Evolutionary conservation across 805 yeast genomes (phyloP), one percentile per base, ranked within the genome.

Genomic region (Aciculoconidium aculeatum): DNA sequence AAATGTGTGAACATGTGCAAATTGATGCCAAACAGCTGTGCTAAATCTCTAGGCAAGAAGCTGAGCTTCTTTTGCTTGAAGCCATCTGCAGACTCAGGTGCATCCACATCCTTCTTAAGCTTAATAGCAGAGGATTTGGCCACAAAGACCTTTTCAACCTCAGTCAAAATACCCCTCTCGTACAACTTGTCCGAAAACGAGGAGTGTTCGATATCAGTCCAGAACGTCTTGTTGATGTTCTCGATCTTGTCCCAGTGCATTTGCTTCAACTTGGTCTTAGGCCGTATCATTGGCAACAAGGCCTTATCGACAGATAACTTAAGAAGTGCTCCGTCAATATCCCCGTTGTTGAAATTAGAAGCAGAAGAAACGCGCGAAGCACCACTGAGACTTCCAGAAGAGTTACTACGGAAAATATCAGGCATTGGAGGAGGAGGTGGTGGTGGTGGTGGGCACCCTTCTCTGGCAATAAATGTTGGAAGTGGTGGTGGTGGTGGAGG

Each of bases 201-300:
- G 3, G 67, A 70, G 13, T 80, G 75, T 21, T 78, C 74, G 17
- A 75, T 67, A 15, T 72, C 70, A 11, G 76, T 71, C 97, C 98
- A 90, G 36, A 92, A 81, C 0, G 97, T 88, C 25, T 79, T 74
- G 30, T 79, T 82, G 12, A 92, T 80, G 35, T 77, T 70, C 18
- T 90, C 95, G 21, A 94, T 67, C 47, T 83, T 85, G 44, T 90
- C 96, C 97, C 97, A 94, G 53, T 92, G 99, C 65, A 92, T 70
- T 52, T 90, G 98, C 52, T 94, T 92, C 40, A 92, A 70, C 50
- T 81, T 84, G 35, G 75, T 68, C 47, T 74, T 77, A 3, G 94
- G 88, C 38, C 85, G 48, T 5, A 29, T 31, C 23, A 27, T 25
- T 7, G 27, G 23, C 13, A 30, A 24, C 8, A 19, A 12, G 21